Conservation (phyloP, 306 rosid genomes). For the Hippophae rhamnoides region DNA sequence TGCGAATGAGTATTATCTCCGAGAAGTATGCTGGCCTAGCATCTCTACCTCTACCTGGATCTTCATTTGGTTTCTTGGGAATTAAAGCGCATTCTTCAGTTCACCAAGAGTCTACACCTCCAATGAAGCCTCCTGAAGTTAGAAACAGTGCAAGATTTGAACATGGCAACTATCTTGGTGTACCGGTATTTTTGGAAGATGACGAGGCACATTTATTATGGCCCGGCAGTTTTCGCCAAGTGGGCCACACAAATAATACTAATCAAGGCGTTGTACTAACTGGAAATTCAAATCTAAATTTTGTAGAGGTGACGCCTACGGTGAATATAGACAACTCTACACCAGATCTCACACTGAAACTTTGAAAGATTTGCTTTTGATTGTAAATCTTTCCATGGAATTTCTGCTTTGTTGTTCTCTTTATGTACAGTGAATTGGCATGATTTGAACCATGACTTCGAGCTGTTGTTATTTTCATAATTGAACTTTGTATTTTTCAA, state of each 20-base stretch:
- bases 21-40: slow-evolving; percentile 60
- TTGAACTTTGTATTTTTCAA: slow-evolving; percentile 13
- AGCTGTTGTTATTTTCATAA: slow-evolving; percentile 19
- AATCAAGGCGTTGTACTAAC: slow-evolving; percentile 33
- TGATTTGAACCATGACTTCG: slow-evolving; percentile 27
- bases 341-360: slow-evolving; percentile 82
- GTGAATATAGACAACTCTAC: slow-evolving; percentile 36
- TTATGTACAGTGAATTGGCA: slow-evolving; percentile 47
- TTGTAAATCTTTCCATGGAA: slow-evolving; percentile 16
- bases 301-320: slow-evolving; percentile 38
- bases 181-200: slow-evolving; percentile 62
- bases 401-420: slow-evolving; percentile 23
- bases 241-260: slow-evolving; percentile 21
- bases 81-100: slow-evolving; percentile 78
- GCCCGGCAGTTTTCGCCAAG: slow-evolving; percentile 85
- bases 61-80: slow-evolving; percentile 62
- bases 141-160: slow-evolving; percentile 45
- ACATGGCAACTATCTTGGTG: slow-evolving; percentile 36
- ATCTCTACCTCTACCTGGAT: slow-evolving; percentile 70
- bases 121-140: slow-evolving; percentile 41
- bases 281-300: slow-evolving; percentile 43
- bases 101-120: slow-evolving; percentile 44
- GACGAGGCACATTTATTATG: slow-evolving; percentile 61
- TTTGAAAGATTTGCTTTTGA: slow-evolving; percentile 31
- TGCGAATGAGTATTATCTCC: slow-evolving; percentile 68